Conservation (phyloP, 306 rosid species). For the Heteromeles arbutifolia region DNA sequence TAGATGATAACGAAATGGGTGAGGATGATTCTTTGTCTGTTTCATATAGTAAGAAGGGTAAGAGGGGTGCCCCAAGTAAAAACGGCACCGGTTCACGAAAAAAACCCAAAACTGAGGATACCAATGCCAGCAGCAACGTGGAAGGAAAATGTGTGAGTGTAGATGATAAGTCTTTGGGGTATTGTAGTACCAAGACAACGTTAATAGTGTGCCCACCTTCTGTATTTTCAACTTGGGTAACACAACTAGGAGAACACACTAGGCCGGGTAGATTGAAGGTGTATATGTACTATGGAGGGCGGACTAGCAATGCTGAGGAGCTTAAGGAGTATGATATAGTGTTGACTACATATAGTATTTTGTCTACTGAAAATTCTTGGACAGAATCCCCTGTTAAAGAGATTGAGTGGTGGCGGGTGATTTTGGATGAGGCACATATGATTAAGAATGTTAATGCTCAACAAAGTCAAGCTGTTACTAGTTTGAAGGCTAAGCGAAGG, state of each 20-base stretch:
- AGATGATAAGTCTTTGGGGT: not conserved
- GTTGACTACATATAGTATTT: constrained; percentile 59
- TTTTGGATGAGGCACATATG: constrained; percentile 76
- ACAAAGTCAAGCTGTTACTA: constrained; percentile 46
- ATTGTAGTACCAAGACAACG: constrained; percentile 27
- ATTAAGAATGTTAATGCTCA: constrained; percentile 54
- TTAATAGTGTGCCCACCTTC: constrained; percentile 82
- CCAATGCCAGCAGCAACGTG: not conserved
- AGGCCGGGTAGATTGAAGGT: constrained; percentile 42
- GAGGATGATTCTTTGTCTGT: constrained; percentile 18
- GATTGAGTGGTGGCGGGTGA: constrained; percentile 65
- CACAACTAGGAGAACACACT: constrained; percentile 60
- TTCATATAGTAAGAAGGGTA: constrained; percentile 26
- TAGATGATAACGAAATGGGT: constrained; percentile 19
- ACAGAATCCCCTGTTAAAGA: constrained; percentile 27
- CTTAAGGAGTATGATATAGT: constrained; percentile 61
- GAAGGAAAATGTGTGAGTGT: constrained; percentile 12
- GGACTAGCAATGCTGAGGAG: constrained; percentile 43
- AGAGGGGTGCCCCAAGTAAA: constrained; percentile 23
- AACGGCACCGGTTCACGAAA: constrained; percentile 15
- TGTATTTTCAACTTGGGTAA: constrained; percentile 63
- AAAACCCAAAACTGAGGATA: constrained; percentile 20
- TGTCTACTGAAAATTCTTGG: constrained; percentile 30
- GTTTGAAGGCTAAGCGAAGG: constrained; percentile 45
- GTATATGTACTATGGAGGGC: constrained; percentile 63